Percentiles rank a stretch among this genome's conserved stretches.
phyloP scores from a whole-genome alignment of 2,329 filamentous ascomycete species.

The Aspergillus sergii region DNA sequence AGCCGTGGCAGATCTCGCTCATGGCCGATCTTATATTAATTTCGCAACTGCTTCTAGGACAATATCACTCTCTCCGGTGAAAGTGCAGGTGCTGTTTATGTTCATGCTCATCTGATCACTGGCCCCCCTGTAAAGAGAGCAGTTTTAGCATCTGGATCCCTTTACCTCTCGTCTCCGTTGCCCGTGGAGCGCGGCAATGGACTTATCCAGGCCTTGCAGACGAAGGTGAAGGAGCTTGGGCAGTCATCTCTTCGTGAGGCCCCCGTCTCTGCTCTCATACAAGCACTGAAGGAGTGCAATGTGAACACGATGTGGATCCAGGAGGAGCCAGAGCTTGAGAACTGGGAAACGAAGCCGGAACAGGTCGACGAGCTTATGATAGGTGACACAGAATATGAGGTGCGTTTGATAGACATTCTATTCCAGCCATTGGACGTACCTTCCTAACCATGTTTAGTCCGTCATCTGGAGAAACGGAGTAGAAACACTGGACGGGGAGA shows the following conservation, averaged over 20 bases:
- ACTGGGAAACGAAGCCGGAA: slow-evolving; percentile 41
- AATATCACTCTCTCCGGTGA: slow-evolving; percentile 50
- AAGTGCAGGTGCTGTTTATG: slow-evolving; percentile 51
- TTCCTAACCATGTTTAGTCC: slow-evolving; percentile 32
- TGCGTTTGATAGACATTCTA: slow-evolving; percentile 12
- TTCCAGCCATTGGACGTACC: neutral
- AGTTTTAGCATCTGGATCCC: slow-evolving; percentile 46
- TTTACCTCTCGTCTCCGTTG: slow-evolving; percentile 48
- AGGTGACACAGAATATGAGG: slow-evolving; percentile 50
- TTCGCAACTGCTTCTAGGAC: slow-evolving; percentile 22
- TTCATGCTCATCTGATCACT: slow-evolving; percentile 45
- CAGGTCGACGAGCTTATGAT: slow-evolving; percentile 43
- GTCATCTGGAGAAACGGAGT: slow-evolving; percentile 50
- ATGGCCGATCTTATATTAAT: neutral
- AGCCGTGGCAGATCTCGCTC: neutral
- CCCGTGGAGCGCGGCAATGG: slow-evolving; percentile 36
- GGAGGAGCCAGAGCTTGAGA: slow-evolving; percentile 37
- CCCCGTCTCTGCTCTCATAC: slow-evolving; percentile 33
- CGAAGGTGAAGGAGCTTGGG: slow-evolving; percentile 29
- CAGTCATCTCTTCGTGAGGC: slow-evolving; percentile 34
- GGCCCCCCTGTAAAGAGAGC: slow-evolving; percentile 36
- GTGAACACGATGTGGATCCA: slow-evolving; percentile 49
- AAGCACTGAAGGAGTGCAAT: slow-evolving; percentile 39
- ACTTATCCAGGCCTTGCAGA: slow-evolving; percentile 33
- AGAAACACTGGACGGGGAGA: slow-evolving; percentile 35